These are phyloP conservation scores for Podila epicladia DNA, from an alignment of 192 early-diverging fungal species.

Conservation along the genomic window DNA sequence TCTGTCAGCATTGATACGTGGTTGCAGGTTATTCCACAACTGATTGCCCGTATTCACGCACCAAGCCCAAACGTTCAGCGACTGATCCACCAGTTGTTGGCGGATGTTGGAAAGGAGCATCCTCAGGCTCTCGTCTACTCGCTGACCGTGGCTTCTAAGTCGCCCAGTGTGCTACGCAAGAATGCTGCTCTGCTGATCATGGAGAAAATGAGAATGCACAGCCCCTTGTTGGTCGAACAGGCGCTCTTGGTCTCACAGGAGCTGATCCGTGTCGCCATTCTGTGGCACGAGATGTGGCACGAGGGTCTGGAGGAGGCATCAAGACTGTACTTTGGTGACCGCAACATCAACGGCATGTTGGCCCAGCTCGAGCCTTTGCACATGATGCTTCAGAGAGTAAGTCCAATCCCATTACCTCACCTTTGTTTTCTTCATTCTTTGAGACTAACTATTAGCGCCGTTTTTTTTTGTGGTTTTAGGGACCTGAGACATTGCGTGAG, in stretches of 20 bases:
- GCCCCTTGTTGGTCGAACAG: constrained; percentile 88
- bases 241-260: constrained; percentile 95
- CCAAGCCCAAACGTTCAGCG: constrained; percentile 77
- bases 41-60: constrained; percentile 94
- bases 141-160: constrained; percentile 94
- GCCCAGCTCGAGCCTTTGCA: constrained; percentile 86
- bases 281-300: constrained; percentile 99
- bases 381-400: constrained; percentile 78
- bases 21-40: constrained; percentile 98
- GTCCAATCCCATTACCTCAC: constrained; percentile 3
- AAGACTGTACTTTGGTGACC: constrained; percentile 77
- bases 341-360: constrained; percentile 91
- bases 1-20: constrained; percentile 91
- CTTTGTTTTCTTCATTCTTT: background rate
- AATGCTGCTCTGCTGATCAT: constrained; percentile 86
- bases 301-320: constrained; percentile 92
- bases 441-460: background rate
- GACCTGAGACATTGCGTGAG: constrained; percentile 91
- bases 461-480: constrained; percentile 52
- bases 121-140: constrained; percentile 99
- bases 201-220: constrained; percentile 90
- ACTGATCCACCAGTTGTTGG: constrained; percentile 88
- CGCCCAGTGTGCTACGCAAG: constrained; percentile 78
- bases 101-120: constrained; percentile 91
- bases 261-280: constrained; percentile 94